These are phyloP conservation scores for Aurifilum marmelostoma DNA, from an alignment of 2,329 filamentous ascomycete genomes.

Conservation along the genomic window DNA sequence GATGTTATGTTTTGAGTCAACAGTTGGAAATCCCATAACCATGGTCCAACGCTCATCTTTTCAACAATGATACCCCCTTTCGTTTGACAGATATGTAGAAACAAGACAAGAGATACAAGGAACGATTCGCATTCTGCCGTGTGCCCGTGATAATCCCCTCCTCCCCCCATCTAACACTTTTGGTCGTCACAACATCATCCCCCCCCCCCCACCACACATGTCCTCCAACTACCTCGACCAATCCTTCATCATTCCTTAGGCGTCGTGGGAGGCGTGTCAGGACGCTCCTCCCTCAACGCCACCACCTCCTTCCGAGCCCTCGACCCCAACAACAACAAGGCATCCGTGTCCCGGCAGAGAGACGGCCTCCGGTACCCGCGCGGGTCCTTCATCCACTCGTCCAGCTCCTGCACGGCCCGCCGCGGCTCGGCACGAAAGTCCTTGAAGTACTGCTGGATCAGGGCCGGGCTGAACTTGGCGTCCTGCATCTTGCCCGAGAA, in stretches of 20 bases:
- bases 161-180: too few species aligned
- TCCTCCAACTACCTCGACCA: not conserved
- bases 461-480: slow-evolving; percentile 23
- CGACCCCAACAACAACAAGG: not conserved
- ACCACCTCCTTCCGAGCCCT: not conserved
- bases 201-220: not conserved
- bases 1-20: not conserved
- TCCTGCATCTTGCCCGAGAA: slow-evolving; percentile 19
- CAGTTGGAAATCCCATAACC: not conserved
- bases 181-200: not conserved
- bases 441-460: slow-evolving; percentile 28
- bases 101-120: not conserved
- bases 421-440: slow-evolving; percentile 27
- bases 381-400: slow-evolving; percentile 22
- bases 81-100: not conserved
- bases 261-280: not conserved
- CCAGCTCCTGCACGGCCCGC: slow-evolving; percentile 21
- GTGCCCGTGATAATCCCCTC: too few species aligned
- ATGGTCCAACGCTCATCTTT: slow-evolving; percentile 7
- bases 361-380: slow-evolving; percentile 23
- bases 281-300: not conserved
- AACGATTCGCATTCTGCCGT: not conserved
- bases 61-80: slow-evolving; percentile 17
- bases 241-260: not conserved
- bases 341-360: not conserved